Evolutionary conservation across 768 basidiomycete species (phyloP), one percentile per base, ranked within the genome.

Genomic region (Psilocybe cyanescens): DNA sequence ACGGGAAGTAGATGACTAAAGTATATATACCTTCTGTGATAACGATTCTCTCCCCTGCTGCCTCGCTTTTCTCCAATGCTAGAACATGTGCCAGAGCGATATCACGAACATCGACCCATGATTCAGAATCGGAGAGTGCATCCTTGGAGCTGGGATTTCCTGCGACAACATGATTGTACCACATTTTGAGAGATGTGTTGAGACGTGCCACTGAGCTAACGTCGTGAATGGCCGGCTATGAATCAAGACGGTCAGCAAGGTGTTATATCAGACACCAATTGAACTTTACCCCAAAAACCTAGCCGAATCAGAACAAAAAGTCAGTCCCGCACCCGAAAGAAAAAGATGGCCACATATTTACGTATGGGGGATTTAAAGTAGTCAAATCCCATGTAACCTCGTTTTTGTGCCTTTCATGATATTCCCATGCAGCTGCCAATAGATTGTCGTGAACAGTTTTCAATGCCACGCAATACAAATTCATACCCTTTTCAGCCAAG

Each of bases 1-100:
- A 14, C 16, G 4, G 28, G 37, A 17, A 16, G 11, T 30, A n/a
- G 4, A 35, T 4, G 4, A 30, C 17, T 30, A 57, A 35, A n/a
- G 62, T 19, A 17, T 8, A 19, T 66, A 16, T 57, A 71, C 79
- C 77, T 3, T 70, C 73, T 24, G 70, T 72, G 45, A 84, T 65
- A 66, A 89, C 78, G 66, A 89, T 81, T 41, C 89, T 76, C 57
- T 89, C 77, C 1, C 84, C 83, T 3, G 80, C 81, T 0, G 87
- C 87, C 4, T 76, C 79, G 14, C 78, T 72, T 53, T 78, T 80
- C 49, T 78, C 77, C 28, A 91, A 71, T 3, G 85, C 83, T 3
- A 76, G 70, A 1, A 78, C 75, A 68, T 90, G 88, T 1, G 80
- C 87, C 24, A 79, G 75, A 0, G 85, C 87, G 30, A 84, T 68